Percentiles rank a stretch among this genome's conserved stretches.
These are phyloP conservation scores for Cryptosporidium baileyi DNA, from an alignment of 169 alveolate species.

Conservation along the genomic window DNA sequence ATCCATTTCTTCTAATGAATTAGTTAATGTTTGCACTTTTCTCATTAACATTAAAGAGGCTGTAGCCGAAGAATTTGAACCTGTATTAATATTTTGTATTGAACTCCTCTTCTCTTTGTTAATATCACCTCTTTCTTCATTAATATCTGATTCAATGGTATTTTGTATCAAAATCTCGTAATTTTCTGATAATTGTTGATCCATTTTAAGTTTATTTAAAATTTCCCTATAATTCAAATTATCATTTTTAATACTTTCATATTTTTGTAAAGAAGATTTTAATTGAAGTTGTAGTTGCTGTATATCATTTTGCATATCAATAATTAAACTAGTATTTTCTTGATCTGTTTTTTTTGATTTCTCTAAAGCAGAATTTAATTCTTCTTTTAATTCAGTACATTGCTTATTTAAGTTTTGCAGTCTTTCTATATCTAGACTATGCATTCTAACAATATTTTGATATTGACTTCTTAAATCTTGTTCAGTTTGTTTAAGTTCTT, in stretches of 20 bases:
- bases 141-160: background rate
- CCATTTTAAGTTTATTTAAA: constrained; percentile 21
- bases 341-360: constrained; percentile 27
- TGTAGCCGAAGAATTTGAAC: background rate
- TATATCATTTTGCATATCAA: constrained; percentile 56
- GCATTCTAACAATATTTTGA: constrained; percentile 63
- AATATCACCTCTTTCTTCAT: background rate
- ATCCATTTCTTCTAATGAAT: constrained; percentile 47
- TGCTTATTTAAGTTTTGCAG: constrained; percentile 46
- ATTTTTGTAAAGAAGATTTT: constrained; percentile 16
- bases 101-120: background rate
- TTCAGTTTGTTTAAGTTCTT: constrained; percentile 24
- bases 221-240: background rate
- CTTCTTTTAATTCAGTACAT: constrained; percentile 22
- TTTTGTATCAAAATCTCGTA: background rate
- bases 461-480: constrained; percentile 55
- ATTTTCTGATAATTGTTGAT: background rate
- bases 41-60: constrained; percentile 47
- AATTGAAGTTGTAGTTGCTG: constrained; percentile 32
- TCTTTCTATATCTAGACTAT: constrained; percentile 52
- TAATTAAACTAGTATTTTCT: constrained; percentile 18
- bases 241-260: constrained; percentile 13
- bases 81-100: background rate
- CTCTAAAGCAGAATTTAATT: background rate
- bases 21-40: constrained; percentile 38